Conservation (phyloP, 805 yeast species). For the Metschnikowia continentalis region DNA sequence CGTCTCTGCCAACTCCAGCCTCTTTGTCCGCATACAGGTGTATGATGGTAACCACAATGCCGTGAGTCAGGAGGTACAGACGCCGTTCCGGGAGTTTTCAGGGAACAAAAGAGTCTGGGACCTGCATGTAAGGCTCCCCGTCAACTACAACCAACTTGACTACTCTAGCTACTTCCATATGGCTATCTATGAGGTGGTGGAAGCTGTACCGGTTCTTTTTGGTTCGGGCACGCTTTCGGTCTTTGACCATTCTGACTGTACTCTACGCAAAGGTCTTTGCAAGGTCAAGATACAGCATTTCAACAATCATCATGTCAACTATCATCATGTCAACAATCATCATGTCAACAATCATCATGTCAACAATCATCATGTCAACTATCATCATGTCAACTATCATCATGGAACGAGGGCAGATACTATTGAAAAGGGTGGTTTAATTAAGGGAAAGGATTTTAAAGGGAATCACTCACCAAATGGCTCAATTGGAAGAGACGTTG, state of each 20-base stretch:
- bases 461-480: neutral
- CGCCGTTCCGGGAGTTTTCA: constrained; percentile 32
- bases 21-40: constrained; percentile 28
- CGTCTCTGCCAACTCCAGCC: constrained; percentile 32
- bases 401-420: too few relatives aligned
- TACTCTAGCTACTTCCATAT: constrained; percentile 56
- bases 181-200: constrained; percentile 63
- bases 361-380: too few relatives aligned
- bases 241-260: constrained; percentile 50
- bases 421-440: too few relatives aligned
- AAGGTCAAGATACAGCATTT: constrained; percentile 23
- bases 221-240: constrained; percentile 58
- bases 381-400: too few relatives aligned
- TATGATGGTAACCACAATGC: constrained; percentile 30
- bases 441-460: neutral
- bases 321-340: too few relatives aligned
- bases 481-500: too few relatives aligned
- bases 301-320: too few relatives aligned
- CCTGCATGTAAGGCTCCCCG: constrained; percentile 69
- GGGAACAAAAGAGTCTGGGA: constrained; percentile 54
- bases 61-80: constrained; percentile 30
- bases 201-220: constrained; percentile 48
- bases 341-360: too few relatives aligned
- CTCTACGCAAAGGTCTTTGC: constrained; percentile 71
- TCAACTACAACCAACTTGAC: constrained; percentile 68